phyloP scores from a whole-genome alignment of 345 rosid genomes.

The Odontarrhena argentea region DNA sequence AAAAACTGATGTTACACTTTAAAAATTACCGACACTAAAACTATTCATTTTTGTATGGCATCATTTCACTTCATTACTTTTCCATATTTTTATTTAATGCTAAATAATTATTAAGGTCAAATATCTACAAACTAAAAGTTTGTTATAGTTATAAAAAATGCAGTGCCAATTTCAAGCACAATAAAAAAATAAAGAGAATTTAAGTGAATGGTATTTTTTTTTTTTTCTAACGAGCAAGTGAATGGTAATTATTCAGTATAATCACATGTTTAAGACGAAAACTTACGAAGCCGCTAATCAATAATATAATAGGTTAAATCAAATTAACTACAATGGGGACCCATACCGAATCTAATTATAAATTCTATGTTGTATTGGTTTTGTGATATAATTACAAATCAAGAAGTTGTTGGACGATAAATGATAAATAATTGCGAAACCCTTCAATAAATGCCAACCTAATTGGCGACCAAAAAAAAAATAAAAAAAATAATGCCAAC shows the following conservation, averaged over 20 bases:
- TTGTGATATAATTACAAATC: background rate
- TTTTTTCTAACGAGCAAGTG: background rate
- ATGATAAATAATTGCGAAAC: conserved; percentile 7
- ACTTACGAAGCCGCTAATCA: background rate
- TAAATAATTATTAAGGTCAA: conserved; percentile 7
- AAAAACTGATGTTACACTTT: too few species aligned
- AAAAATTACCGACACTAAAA: too few species aligned
- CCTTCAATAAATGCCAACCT: conserved; percentile 28
- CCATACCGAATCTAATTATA: background rate
- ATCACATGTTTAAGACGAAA: background rate
- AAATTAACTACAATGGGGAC: background rate
- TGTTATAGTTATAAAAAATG: conserved; percentile 5
- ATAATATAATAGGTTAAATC: background rate
- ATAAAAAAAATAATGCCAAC: conserved; percentile 9
- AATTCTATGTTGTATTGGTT: background rate
- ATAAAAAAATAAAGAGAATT: too few species aligned
- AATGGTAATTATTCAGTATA: background rate
- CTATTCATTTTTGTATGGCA: too few species aligned
- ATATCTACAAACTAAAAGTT: conserved; percentile 2
- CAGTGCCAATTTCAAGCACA: background rate
- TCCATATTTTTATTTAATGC: conserved; percentile 14
- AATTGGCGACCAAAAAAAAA: background rate
- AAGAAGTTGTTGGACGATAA: conserved; percentile 21
- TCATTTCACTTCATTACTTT: conserved; percentile 18
- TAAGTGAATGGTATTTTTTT: background rate